Evolutionary conservation across 129 eudicot genomes (phyloP).

Genomic region (Centaurea solstitialis): DNA sequence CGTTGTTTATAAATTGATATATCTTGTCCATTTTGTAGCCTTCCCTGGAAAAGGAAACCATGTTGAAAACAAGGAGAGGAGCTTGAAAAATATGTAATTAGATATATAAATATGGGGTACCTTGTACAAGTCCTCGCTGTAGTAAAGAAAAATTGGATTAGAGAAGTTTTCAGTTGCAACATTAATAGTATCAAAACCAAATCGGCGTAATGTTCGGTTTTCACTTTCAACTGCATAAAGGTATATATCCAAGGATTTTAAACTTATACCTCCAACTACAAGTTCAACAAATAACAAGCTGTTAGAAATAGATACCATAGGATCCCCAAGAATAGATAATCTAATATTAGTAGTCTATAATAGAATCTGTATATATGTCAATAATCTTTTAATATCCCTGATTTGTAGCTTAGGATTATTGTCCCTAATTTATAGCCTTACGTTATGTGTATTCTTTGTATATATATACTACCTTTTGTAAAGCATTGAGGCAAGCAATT

Average conservation of each 20-base stretch:
- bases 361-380: too few species aligned
- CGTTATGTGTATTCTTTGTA: too few species aligned
- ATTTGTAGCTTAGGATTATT: too few species aligned
- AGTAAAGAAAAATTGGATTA: neutral
- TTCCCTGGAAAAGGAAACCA: constrained; percentile 12
- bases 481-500: too few species aligned
- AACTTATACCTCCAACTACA: neutral
- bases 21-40: constrained; percentile 9
- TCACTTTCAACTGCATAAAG: neutral
- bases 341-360: neutral
- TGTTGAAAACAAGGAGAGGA: neutral
- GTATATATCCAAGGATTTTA: neutral
- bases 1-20: neutral
- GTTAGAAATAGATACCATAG: neutral
- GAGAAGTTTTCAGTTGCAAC: constrained; percentile 25
- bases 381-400: too few species aligned
- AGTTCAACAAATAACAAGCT: neutral
- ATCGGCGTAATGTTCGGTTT: neutral
- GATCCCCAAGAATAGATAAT: neutral
- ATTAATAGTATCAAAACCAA: neutral
- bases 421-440: too few species aligned
- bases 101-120: constrained; percentile 5
- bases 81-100: neutral
- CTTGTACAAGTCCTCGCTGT: neutral
- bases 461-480: too few species aligned